These are phyloP conservation scores for Artemisia annua DNA, from an alignment of 129 eudicot genomes.

Conservation along the genomic window DNA sequence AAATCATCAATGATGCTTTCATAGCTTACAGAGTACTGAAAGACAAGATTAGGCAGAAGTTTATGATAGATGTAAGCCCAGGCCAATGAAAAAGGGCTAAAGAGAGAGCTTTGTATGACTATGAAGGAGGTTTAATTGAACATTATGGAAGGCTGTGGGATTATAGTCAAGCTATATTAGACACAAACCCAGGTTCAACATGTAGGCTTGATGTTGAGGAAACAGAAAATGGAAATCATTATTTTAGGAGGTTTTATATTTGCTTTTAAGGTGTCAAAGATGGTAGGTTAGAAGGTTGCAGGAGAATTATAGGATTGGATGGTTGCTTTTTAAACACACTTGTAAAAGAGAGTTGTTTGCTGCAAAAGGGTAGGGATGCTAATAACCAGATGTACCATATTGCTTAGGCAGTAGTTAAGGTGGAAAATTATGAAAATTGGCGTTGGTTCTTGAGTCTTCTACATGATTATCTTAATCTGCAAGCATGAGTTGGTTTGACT, in stretches of 20 bases:
- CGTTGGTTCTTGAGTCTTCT: background rate
- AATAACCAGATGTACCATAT: background rate
- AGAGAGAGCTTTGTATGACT: no score
- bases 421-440: background rate
- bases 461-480: background rate
- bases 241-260: background rate
- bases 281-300: background rate
- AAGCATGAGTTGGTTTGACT: no score
- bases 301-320: background rate
- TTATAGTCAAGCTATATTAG: no score
- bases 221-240: no score
- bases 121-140: no score
- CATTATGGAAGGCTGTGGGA: no score
- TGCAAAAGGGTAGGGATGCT: background rate
- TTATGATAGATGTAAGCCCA: background rate
- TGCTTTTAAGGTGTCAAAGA: background rate
- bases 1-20: no score
- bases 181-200: no score
- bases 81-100: background rate
- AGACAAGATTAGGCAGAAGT: background rate
- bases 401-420: background rate
- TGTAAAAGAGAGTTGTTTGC: background rate
- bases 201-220: no score
- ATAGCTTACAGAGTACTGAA: background rate
- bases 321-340: no score